Evolutionary conservation across 805 yeast species (phyloP).

Genomic region (Myxozyma mucilagina): DNA sequence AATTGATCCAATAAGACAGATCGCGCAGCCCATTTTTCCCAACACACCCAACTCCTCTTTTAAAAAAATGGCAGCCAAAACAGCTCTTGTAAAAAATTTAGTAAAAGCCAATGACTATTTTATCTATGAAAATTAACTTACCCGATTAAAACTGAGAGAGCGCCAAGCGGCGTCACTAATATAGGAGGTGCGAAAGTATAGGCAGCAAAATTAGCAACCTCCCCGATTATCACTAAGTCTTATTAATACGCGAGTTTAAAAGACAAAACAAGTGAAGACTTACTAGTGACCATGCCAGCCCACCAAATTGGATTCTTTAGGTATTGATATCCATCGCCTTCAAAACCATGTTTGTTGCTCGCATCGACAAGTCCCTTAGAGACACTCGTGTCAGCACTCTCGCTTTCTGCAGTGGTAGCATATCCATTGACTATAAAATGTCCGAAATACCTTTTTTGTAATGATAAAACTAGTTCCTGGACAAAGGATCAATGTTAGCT

Average conservation of each 20-base stretch:
- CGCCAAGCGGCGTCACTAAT: slow-evolving; percentile 88
- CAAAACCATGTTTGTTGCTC: slow-evolving; percentile 58
- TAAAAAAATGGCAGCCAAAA: slow-evolving; percentile 78
- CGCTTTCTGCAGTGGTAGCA: neutral
- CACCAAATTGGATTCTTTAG: slow-evolving; percentile 88
- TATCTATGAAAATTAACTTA: too few species aligned
- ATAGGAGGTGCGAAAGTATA: slow-evolving; percentile 95
- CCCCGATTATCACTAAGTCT: slow-evolving; percentile 75
- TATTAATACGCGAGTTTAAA: neutral
- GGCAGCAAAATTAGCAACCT: slow-evolving; percentile 89
- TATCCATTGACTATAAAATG: neutral
- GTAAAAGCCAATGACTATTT: too few species aligned
- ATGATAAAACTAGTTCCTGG: slow-evolving; percentile 57
- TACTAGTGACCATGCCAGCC: slow-evolving; percentile 76
- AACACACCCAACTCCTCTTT: slow-evolving; percentile 84
- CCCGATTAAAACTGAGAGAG: slow-evolving; percentile 85
- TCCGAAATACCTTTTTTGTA: slow-evolving; percentile 57
- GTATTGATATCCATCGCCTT: slow-evolving; percentile 75
- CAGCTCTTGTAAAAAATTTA: too few species aligned
- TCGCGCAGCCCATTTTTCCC: slow-evolving; percentile 92
- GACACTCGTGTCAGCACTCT: neutral
- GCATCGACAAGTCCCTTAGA: slow-evolving; percentile 68
- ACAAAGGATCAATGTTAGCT: neutral
- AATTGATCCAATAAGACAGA: slow-evolving; percentile 82
- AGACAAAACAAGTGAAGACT: neutral